These are phyloP conservation scores for Dalechampia spathulata DNA, from an alignment of 441 rosid genomes.

Conservation along the genomic window DNA sequence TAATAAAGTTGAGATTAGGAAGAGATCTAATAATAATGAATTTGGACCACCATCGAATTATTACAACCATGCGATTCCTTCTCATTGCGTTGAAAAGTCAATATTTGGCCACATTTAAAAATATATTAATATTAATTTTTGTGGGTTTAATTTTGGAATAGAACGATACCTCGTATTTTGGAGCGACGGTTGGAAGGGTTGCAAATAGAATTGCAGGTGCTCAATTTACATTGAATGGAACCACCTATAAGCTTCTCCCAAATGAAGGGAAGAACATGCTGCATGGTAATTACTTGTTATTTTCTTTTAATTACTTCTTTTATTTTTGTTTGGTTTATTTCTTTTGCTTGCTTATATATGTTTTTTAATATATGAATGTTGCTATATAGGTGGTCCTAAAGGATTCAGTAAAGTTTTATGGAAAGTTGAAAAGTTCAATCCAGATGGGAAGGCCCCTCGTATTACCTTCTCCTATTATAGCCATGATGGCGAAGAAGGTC, in stretches of 20 bases:
- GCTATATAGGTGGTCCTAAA: constrained; percentile 35
- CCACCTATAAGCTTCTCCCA: constrained; percentile 15
- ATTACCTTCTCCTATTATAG: constrained; percentile 59
- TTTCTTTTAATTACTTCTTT: not conserved
- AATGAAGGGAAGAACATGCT: constrained; percentile 21
- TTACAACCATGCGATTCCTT: too few species aligned
- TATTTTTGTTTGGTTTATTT: not conserved
- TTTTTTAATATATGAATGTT: not conserved
- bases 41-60: too few species aligned
- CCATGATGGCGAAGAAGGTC: constrained; percentile 80
- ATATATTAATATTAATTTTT: not conserved
- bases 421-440: constrained; percentile 42
- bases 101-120: not conserved
- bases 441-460: constrained; percentile 36
- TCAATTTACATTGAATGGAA: constrained; percentile 22
- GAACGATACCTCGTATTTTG: constrained; percentile 19
- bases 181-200: constrained; percentile 27
- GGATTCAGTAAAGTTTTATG: constrained; percentile 79
- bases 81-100: too few species aligned
- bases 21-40: too few species aligned
- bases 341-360: not conserved
- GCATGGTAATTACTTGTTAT: constrained; percentile 16
- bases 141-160: not conserved
- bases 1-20: too few species aligned
- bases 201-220: constrained; percentile 26